A percentile compares a stretch with the other conserved stretches of the same genome.
These are phyloP conservation scores for Penicillium sp. DNA, from an alignment of 2,329 filamentous ascomycete species.

Conservation along the genomic window DNA sequence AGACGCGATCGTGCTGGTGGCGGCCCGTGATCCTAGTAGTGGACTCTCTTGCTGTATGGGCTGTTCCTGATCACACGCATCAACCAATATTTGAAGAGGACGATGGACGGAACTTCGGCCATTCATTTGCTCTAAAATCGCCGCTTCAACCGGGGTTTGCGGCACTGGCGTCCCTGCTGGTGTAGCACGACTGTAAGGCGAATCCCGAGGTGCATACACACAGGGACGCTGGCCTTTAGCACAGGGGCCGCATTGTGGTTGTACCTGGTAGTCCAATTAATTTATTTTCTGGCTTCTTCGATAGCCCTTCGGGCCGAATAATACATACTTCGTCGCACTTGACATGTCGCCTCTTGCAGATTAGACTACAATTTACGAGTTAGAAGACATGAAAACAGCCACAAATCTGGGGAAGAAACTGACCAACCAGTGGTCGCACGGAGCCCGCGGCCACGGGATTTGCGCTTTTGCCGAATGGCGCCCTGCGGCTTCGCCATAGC, in stretches of 20 bases:
- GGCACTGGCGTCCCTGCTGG: neutral
- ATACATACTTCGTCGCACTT: conserved; percentile 31
- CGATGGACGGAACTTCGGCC: conserved; percentile 6
- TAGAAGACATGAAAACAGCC: conserved; percentile 1
- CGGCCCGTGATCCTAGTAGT: neutral
- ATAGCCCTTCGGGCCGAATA: neutral
- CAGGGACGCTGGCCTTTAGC: conserved; percentile 28
- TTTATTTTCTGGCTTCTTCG: neutral
- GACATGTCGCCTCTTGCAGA: conserved; percentile 31
- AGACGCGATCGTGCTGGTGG: neutral
- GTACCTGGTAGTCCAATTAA: conserved; percentile 12
- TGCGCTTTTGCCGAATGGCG: conserved; percentile 18
- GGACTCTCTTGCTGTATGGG: conserved; percentile 7
- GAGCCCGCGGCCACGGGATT: conserved; percentile 30
- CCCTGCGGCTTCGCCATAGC: conserved; percentile 5
- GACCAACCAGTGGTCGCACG: conserved; percentile 32
- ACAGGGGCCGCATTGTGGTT: conserved; percentile 29
- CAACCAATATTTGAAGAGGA: conserved; percentile 19
- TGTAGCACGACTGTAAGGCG: neutral
- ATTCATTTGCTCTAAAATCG: neutral
- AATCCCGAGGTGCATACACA: conserved; percentile 15
- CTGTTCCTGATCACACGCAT: conserved; percentile 23
- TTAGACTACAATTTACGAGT: conserved; percentile 15
- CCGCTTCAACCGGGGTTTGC: neutral
- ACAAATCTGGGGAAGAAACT: conserved; percentile 11